Evolutionary conservation across 2,329 filamentous ascomycete genomes (phyloP).

Genomic region (Pyrenophora tritici-repentis): DNA sequence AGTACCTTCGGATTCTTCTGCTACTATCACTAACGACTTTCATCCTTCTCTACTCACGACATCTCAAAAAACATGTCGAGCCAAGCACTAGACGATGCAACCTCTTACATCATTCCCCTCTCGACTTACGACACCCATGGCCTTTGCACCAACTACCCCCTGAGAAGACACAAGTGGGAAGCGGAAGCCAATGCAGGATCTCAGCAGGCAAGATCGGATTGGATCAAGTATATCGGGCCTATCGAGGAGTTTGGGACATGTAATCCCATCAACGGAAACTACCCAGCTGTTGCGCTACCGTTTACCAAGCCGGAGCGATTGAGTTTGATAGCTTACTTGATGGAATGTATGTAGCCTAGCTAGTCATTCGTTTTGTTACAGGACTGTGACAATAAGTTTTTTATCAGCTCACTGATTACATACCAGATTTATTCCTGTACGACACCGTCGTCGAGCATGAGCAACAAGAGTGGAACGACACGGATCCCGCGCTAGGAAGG

Average conservation of each 20-base stretch:
- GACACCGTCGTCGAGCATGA: background rate
- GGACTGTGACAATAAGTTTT: too few species aligned
- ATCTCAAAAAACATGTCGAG: background rate
- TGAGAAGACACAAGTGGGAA: background rate
- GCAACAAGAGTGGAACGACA: background rate
- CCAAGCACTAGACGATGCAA: background rate
- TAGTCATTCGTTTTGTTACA: too few species aligned
- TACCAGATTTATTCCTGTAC: background rate
- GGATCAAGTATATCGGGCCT: conserved; percentile 2
- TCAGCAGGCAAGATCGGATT: background rate
- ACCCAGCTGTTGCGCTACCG: background rate
- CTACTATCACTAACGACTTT: too few species aligned
- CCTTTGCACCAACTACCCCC: background rate
- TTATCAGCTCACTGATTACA: background rate
- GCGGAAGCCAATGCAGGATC: background rate
- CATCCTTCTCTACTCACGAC: background rate
- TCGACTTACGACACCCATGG: background rate
- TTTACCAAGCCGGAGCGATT: background rate
- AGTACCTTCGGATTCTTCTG: too few species aligned
- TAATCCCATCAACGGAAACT: conserved; percentile 4
- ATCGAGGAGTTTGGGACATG: background rate
- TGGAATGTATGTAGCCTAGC: background rate
- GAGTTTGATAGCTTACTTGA: background rate
- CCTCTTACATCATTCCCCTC: background rate
- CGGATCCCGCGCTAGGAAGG: background rate